phyloP scores from a whole-genome alignment of 306 rosid species.

The Myrica gale region DNA sequence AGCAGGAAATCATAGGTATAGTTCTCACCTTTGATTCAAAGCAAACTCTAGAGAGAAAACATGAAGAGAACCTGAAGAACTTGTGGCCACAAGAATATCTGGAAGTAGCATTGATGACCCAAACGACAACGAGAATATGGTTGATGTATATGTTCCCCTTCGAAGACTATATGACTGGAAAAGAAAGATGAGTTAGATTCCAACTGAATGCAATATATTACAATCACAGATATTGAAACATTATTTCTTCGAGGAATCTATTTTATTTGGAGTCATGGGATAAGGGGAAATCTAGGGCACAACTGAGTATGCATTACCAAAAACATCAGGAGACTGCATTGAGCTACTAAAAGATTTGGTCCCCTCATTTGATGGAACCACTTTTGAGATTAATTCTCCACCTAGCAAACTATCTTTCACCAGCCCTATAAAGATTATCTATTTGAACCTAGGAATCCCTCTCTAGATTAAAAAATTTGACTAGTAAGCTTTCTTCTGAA shows the following conservation, averaged over 20 bases:
- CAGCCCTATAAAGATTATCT: not conserved
- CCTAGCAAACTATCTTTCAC: not conserved
- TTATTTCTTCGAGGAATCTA: conserved; percentile 10
- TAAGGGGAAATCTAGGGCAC: not conserved
- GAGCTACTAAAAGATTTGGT: not conserved
- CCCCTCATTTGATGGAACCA: not conserved
- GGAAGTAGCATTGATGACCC: conserved; percentile 78
- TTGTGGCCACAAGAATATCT: conserved; percentile 80
- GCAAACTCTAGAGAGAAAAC: conserved; percentile 73
- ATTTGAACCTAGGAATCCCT: not conserved
- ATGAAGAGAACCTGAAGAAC: conserved; percentile 95
- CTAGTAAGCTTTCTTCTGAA: not conserved
- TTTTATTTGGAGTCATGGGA: not conserved
- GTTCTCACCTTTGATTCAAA: conserved; percentile 60
- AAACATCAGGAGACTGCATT: not conserved
- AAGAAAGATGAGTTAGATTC: conserved; percentile 36
- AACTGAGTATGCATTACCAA: not conserved
- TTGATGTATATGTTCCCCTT: conserved; percentile 87
- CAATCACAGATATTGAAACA: conserved; percentile 13
- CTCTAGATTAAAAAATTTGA: not conserved
- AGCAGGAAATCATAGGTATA: conserved; percentile 19
- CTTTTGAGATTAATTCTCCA: not conserved
- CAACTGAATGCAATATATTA: conserved; percentile 6
- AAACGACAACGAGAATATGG: conserved; percentile 84
- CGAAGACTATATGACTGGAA: conserved; percentile 88